Evolutionary conservation across 2,329 filamentous ascomycete genomes (phyloP), one percentile per base, ranked within the genome.

Genomic region (Reticulascus tulasneorum): DNA sequence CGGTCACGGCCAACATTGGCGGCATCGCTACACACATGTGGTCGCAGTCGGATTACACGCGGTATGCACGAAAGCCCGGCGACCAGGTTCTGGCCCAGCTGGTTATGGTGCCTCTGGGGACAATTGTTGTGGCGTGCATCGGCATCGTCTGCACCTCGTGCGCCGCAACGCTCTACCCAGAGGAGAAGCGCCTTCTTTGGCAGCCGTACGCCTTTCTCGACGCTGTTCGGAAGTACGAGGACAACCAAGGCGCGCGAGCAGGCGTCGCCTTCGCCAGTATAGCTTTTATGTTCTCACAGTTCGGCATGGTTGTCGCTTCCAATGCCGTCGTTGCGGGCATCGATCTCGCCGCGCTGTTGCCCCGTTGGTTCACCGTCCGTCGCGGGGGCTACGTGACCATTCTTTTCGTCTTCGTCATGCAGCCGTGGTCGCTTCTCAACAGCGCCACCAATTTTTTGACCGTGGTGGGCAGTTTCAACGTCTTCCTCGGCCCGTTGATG

Each of bases 401-500:
- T 6, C 13, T 38, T n/a, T 35, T 34, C 18, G 44, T 31, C 1
- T 45, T 49, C 18, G 28, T 47, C 34, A 48, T 49, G 38, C 38
- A 47, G 22, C 42, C 44, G 5, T 47, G 40, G 46, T 36, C 30
- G 6, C 23, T 38, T 9, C 33, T 37, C 29, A 37, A 34, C 32
- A 37, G 32, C 17, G 43, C 45, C 4, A 37, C 45, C 4, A 49
- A 43, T 16, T 53, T 52, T 40, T 39, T 45, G 17, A 46, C 44
- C 7, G 49, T 53, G 36, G 32, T 53, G 11, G 44, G 44, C 9
- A 51, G 49, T 17, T 52, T 54, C 29, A 37, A 45, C 23, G 48
- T 62, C 26, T 62, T 62, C 44, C 44, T 62, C 15, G 54, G 56
- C 17, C 54, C 55, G 3, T 41, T 59, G 16, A 55, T 54, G 16